phyloP scores from a whole-genome alignment of 1,139 yeast genomes.

The Debaryomyces psychrophilus region DNA sequence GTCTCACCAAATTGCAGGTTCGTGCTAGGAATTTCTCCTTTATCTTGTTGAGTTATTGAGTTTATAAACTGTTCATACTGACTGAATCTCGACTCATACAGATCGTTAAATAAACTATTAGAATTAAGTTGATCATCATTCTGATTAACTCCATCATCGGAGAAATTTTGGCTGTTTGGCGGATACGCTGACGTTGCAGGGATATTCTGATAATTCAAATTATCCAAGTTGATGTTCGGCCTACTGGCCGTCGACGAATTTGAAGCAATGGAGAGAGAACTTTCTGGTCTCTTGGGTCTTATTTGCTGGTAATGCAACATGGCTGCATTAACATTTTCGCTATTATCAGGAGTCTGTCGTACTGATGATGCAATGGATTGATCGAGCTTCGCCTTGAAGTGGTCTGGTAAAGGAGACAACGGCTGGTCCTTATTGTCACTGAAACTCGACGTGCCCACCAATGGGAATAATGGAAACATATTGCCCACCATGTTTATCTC shows the following conservation, averaged over 20 bases:
- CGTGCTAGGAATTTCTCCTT: not conserved
- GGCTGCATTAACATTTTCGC: not conserved
- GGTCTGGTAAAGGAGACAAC: conserved; percentile 18
- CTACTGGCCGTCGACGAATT: conserved; percentile 37
- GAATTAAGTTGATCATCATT: not conserved
- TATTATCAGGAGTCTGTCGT: not conserved
- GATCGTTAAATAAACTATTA: not conserved
- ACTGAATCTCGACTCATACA: not conserved
- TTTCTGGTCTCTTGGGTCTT: conserved; percentile 46
- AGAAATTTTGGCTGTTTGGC: conserved; percentile 18
- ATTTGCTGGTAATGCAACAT: conserved; percentile 27
- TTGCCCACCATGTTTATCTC: conserved; percentile 25
- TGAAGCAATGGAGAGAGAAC: conserved; percentile 45
- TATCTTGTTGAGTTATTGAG: not conserved
- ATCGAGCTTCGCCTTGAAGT: conserved; percentile 9
- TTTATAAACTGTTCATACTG: not conserved
- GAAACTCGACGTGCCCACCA: conserved; percentile 50
- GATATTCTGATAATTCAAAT: conserved; percentile 27
- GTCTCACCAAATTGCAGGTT: not conserved
- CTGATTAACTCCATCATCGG: not conserved
- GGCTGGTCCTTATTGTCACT: conserved; percentile 43
- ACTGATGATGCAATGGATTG: not conserved
- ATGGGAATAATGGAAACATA: conserved; percentile 56
- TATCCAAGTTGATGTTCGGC: conserved; percentile 15
- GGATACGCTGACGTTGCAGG: conserved; percentile 36